Conservation (phyloP, 768 basidiomycete genomes). For the Hygrophorus russula region DNA sequence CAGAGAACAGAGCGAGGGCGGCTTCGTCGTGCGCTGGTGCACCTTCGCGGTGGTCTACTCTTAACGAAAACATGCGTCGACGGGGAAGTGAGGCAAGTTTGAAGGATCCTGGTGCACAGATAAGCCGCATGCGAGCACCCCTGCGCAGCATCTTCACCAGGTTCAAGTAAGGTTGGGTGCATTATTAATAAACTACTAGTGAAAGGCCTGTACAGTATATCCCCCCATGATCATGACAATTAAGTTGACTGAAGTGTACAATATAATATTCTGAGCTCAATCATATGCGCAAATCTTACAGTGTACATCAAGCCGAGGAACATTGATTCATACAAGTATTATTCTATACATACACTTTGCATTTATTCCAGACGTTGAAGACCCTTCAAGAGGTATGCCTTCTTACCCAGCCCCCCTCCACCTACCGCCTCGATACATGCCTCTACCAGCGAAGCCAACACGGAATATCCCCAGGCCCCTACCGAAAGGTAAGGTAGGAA, state of each 20-base stretch:
- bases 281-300: too few relatives aligned
- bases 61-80: constrained; percentile 23
- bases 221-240: too few relatives aligned
- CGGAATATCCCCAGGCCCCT: constrained; percentile 27
- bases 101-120: constrained; percentile 13
- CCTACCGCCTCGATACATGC: constrained; percentile 21
- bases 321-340: too few relatives aligned
- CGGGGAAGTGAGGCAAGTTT: constrained; percentile 13
- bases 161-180: constrained; percentile 24
- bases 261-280: too few relatives aligned
- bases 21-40: background rate
- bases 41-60: constrained; percentile 15
- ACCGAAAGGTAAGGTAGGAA: constrained; percentile 7
- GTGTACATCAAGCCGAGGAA: too few relatives aligned
- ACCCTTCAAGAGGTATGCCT: too few relatives aligned
- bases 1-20: constrained; percentile 10
- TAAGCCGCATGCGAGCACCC: constrained; percentile 34
- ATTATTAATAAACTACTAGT: too few relatives aligned
- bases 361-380: too few relatives aligned
- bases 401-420: too few relatives aligned
- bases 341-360: too few relatives aligned
- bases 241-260: too few relatives aligned
- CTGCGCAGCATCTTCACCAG: constrained; percentile 35
- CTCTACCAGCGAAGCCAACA: constrained; percentile 50
- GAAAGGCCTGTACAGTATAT: too few relatives aligned